These are phyloP conservation scores for Polyplosphaeria fusca DNA, from an alignment of 495 filamentous ascomycete genomes.

Conservation along the genomic window DNA sequence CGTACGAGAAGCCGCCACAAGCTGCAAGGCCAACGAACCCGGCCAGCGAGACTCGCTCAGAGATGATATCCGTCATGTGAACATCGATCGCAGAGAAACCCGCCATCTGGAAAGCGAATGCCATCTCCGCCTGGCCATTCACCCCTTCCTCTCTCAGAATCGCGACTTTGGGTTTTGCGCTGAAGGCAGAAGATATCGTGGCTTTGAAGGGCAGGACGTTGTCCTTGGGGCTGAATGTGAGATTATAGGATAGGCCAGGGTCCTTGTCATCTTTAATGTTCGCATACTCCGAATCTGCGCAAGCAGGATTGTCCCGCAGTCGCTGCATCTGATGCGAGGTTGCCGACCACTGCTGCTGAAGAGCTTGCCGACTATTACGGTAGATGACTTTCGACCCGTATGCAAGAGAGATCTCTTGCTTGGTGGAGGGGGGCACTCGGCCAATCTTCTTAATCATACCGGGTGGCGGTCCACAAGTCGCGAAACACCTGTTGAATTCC, in stretches of 20 bases:
- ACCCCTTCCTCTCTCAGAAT: constrained; percentile 94
- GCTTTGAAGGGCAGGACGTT: constrained; percentile 65
- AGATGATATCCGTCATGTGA: constrained; percentile 94
- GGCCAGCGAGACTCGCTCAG: constrained; percentile 67
- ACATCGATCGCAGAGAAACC: constrained; percentile 91
- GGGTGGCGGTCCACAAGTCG: constrained; percentile 81
- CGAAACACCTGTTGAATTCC: constrained; percentile 85
- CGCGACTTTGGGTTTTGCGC: constrained; percentile 76
- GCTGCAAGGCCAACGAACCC: constrained; percentile 85
- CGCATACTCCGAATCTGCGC: constrained; percentile 80
- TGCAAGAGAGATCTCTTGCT: constrained; percentile 74
- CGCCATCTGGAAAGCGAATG: constrained; percentile 88
- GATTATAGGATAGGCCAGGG: constrained; percentile 80
- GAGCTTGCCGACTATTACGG: constrained; percentile 61
- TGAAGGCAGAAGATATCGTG: constrained; percentile 68
- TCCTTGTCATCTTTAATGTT: constrained; percentile 72
- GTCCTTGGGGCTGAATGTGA: constrained; percentile 78
- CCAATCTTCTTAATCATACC: constrained; percentile 81
- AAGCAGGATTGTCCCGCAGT: constrained; percentile 81
- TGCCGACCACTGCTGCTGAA: constrained; percentile 84
- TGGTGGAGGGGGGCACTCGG: constrained; percentile 61
- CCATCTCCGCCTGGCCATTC: constrained; percentile 95
- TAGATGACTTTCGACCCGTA: constrained; percentile 66
- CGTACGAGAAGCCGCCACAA: constrained; percentile 96
- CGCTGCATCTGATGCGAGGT: constrained; percentile 92